Percentiles rank a stretch among this genome's conserved stretches.
phyloP scores from a whole-genome alignment of 1,139 yeast species.

The Blastobotrys aristatus region DNA sequence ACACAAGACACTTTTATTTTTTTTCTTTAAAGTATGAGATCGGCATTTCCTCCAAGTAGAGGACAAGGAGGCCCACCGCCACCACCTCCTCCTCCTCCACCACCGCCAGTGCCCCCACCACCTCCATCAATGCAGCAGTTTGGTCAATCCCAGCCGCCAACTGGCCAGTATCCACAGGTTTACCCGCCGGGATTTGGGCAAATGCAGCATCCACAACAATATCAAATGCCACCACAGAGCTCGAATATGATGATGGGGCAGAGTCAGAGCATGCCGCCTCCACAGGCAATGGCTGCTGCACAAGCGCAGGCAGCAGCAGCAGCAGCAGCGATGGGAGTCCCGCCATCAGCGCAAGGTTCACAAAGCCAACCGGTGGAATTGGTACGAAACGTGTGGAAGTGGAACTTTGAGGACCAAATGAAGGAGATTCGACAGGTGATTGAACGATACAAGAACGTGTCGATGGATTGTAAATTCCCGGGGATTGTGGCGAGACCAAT shows the following conservation, averaged over 20 bases:
- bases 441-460: constrained; percentile 63
- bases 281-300: background rate
- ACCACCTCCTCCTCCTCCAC: constrained; percentile 8
- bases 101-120: too few species aligned
- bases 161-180: background rate
- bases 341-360: too few species aligned
- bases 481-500: constrained; percentile 96
- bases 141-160: background rate
- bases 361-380: constrained; percentile 11
- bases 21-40: constrained; percentile 4
- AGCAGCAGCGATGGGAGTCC: background rate
- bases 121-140: constrained; percentile 9
- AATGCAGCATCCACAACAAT: background rate
- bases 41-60: constrained; percentile 7
- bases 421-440: constrained; percentile 64
- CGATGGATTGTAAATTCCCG: constrained; percentile 84
- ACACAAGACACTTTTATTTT: background rate
- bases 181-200: constrained; percentile 3
- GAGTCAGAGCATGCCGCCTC: too few species aligned
- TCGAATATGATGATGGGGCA: constrained; percentile 8
- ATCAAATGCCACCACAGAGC: constrained; percentile 9
- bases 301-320: background rate
- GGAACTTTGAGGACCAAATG: constrained; percentile 80
- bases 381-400: constrained; percentile 67
- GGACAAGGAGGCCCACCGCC: constrained; percentile 2